These are phyloP conservation scores for Trichoderma sp. DNA, from an alignment of 2,329 filamentous ascomycete genomes.

Conservation along the genomic window DNA sequence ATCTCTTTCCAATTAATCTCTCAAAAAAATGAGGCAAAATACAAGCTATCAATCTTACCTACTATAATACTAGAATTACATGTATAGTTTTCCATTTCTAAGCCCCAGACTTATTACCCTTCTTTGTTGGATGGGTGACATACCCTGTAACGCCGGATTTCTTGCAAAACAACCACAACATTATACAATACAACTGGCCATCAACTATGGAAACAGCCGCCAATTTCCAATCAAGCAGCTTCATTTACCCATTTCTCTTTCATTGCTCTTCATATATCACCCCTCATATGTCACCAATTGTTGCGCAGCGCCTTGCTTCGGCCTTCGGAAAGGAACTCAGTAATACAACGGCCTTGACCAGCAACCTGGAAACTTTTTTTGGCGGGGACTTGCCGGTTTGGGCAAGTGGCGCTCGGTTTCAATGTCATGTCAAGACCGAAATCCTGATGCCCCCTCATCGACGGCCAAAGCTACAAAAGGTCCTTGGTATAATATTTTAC, in stretches of 20 bases:
- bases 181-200: neutral
- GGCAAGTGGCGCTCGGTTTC: neutral
- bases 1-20: neutral
- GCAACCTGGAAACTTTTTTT: neutral
- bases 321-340: neutral
- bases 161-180: neutral
- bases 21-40: too few relatives aligned
- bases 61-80: too few relatives aligned
- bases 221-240: neutral
- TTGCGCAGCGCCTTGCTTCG: neutral
- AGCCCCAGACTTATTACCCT: neutral
- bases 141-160: neutral
- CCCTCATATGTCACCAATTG: neutral
- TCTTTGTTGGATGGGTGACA: neutral
- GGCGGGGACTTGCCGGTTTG: neutral
- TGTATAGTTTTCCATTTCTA: neutral
- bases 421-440: neutral
- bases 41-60: too few relatives aligned
- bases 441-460: neutral
- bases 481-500: neutral
- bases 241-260: neutral
- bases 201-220: neutral
- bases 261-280: neutral
- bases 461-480: neutral
- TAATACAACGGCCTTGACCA: neutral